phyloP scores from a whole-genome alignment of 2,329 filamentous ascomycete species.

The Xylaria arbuscula region DNA sequence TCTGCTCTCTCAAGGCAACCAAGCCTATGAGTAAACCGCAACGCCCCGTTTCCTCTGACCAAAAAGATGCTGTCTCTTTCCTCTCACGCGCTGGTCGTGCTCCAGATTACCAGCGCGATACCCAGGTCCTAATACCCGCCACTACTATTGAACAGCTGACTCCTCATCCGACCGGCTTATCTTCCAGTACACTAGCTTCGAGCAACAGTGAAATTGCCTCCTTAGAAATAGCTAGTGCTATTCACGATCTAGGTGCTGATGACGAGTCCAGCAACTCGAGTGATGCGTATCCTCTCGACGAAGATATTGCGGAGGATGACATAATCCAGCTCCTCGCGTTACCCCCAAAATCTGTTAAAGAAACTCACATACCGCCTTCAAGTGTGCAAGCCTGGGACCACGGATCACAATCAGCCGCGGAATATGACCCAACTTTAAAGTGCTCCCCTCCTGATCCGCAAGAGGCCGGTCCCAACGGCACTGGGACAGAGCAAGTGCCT shows the following conservation, averaged over 20 bases:
- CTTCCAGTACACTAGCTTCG: not conserved
- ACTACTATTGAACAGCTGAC: slow-evolving; percentile 39
- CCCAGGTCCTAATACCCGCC: slow-evolving; percentile 8
- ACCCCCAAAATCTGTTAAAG: slow-evolving; percentile 25
- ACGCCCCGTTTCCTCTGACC: not conserved
- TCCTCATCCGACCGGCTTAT: slow-evolving; percentile 27
- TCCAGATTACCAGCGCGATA: slow-evolving; percentile 1
- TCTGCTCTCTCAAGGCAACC: slow-evolving; percentile 40
- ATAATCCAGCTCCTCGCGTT: slow-evolving; percentile 41
- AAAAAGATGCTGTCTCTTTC: not conserved
- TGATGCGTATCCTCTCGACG: slow-evolving; percentile 46
- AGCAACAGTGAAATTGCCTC: not conserved
- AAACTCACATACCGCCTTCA: slow-evolving; percentile 47
- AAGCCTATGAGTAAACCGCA: slow-evolving; percentile 30
- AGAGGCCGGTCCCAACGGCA: not conserved
- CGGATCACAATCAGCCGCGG: slow-evolving; percentile 50
- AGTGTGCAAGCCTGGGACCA: slow-evolving; percentile 51
- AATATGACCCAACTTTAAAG: slow-evolving; percentile 54
- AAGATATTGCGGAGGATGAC: slow-evolving; percentile 44
- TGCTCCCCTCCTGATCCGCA: slow-evolving; percentile 48
- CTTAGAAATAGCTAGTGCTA: not conserved
- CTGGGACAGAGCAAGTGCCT: not conserved
- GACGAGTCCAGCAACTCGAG: slow-evolving; percentile 24
- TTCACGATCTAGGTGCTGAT: not conserved
- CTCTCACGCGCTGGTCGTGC: not conserved